Percentiles rank a stretch among this genome's conserved stretches.
These are phyloP conservation scores for Friedmanniomyces simplex DNA, from an alignment of 495 filamentous ascomycete species.

Conservation along the genomic window DNA sequence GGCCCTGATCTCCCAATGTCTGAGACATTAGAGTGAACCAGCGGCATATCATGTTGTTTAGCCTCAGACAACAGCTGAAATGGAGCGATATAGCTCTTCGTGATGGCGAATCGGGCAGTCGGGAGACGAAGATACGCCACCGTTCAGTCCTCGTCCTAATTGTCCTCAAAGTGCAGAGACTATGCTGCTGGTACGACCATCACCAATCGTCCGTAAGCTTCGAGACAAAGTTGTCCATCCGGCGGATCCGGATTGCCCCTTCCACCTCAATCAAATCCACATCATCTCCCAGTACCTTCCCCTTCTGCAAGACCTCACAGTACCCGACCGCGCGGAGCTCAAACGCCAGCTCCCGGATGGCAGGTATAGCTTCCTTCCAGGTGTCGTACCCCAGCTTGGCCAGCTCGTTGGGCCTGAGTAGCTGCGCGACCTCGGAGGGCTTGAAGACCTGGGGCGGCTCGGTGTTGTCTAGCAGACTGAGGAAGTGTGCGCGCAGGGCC, in stretches of 20 bases:
- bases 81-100: too few relatives aligned
- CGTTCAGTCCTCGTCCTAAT: too few relatives aligned
- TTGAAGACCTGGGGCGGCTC: conserved; percentile 16
- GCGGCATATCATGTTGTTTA: too few relatives aligned
- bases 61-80: too few relatives aligned
- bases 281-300: conserved; percentile 6
- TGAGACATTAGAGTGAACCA: too few relatives aligned
- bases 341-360: conserved; percentile 14
- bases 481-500: conserved; percentile 9
- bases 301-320: conserved; percentile 11
- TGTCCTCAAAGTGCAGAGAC: too few relatives aligned
- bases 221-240: neutral
- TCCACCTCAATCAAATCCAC: conserved; percentile 7
- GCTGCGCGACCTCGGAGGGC: conserved; percentile 7
- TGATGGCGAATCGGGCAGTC: too few relatives aligned
- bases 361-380: conserved; percentile 13
- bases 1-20: too few relatives aligned
- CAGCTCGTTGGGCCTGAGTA: conserved; percentile 3
- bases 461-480: conserved; percentile 9
- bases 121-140: too few relatives aligned
- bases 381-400: conserved; percentile 12
- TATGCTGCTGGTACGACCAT: neutral
- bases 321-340: conserved; percentile 12
- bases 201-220: neutral
- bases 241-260: conserved; percentile 1